These are phyloP conservation scores for Oryza glaberrima DNA, from an alignment of 176 grass and related monocot species.

Conservation along the genomic window DNA sequence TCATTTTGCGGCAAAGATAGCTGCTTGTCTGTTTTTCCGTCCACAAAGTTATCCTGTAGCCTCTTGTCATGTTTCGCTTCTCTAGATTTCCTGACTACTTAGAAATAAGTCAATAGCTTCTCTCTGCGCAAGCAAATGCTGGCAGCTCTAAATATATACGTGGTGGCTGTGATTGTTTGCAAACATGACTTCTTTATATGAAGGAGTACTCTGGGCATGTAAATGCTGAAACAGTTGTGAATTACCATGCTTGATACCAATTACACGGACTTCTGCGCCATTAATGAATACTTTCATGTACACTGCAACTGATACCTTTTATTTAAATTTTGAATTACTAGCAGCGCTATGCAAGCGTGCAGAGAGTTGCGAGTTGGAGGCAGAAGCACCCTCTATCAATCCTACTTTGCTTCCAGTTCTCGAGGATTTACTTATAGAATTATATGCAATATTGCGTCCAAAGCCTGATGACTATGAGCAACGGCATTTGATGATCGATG, in stretches of 20 bases:
- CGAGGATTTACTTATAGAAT: constrained; percentile 63
- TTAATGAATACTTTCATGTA: background rate
- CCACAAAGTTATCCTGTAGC: background rate
- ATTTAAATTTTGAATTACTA: constrained; percentile 42
- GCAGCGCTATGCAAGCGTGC: constrained; percentile 56
- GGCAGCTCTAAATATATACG: background rate
- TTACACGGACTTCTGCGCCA: background rate
- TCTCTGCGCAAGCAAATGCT: background rate
- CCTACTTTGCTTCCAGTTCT: constrained; percentile 49
- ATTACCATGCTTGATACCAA: constrained; percentile 6
- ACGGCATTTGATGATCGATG: constrained; percentile 47
- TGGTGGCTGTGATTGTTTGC: background rate
- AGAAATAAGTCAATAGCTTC: background rate
- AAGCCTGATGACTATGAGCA: constrained; percentile 70
- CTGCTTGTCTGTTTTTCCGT: constrained; percentile 20
- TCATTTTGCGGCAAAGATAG: background rate
- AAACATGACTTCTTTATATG: background rate
- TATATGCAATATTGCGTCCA: constrained; percentile 60
- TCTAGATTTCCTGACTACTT: background rate
- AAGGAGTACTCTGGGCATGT: background rate
- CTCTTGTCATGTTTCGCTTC: background rate
- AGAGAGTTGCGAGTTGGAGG: constrained; percentile 51
- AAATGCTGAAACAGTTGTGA: constrained; percentile 3
- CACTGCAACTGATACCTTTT: background rate
- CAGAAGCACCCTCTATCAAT: constrained; percentile 40